Base-by-base conservation (phyloP, 805 yeast genomes). In the Wickerhamomyces ciferrii region DNA sequence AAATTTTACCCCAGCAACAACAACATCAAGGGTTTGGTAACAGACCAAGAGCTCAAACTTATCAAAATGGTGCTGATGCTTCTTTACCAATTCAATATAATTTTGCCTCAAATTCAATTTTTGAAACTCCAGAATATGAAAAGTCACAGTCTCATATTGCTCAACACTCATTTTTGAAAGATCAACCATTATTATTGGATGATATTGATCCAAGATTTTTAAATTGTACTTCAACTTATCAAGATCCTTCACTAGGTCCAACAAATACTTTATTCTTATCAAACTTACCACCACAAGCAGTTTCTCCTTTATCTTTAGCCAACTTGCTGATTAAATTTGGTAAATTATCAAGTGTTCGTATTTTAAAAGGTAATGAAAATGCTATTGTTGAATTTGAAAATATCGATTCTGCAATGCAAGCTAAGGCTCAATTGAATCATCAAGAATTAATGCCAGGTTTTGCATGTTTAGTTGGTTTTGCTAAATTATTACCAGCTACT, bases 391-490 rank as follows among this genome's bases (percentile, higher is more conserved):
- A 87, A 62, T 91, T 87, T 63, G 75, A 76, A 4, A 69, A 76
- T 24, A 66, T 85, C 6, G 96, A 88, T 43, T 70, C 80, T 29
- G 96, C 99, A 9, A 80, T 87, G 73, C 76, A 74, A 42, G 89
- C 96, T 43, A 82, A 83, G 59, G 85, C 87, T 15, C 79, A 74
- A 43, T 75, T 91, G 59, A 88, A 86, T 58, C 95, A 90, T 52
- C 81, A 83, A 53, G 97, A 92, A 58, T 72, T 92, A 36, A 77
- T 82, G 50, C 87, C 92, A 2, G 96, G 96, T 4, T 73, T 78
- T 23, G 79, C 84, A 17, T 79, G 94, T 61, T 70, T 79, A 36
- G 87, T 89, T 35, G 87, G 91, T 0, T 94, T 89, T 72, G 97
- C 97, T 4, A 87, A 84, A 58, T 77, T 89, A 29, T 56, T 64